Base-by-base conservation (phyloP, 1,284 basidiomycete genomes). In the Somion occarium region DNA sequence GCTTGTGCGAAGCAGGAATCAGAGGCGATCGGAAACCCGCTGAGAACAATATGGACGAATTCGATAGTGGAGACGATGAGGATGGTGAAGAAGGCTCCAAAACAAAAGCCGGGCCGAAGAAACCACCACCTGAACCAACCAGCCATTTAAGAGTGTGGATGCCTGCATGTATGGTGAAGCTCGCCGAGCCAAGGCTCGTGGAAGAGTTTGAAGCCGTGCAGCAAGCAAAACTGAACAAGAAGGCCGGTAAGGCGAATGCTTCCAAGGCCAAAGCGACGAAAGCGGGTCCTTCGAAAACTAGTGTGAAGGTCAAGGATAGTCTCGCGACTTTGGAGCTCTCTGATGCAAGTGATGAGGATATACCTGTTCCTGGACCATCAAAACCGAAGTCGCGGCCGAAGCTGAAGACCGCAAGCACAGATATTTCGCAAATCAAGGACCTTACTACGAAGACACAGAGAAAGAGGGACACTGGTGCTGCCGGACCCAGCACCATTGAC, bases 81-180 rank as follows among this genome's bases (percentile, higher is more conserved):
- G 65, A 61, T 11, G 69, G 66, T 3, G 70, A 62, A 7, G 60
- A 56, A 38, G 61, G 58, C 27, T 59, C 52, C 26, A 15, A 34
- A 7, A 15, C 7, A 7, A 34, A 34, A 15, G 54, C 50, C 19
- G 61, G 57, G 41, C 72, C 67, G 59, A 63, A 58, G 56, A 68
- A 62, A 13, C n/a, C 24, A 7, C 18, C 18, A 12, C 68, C 75
- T 2, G 73, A 76, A 56, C 75, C 87, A 3, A 53, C 70, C 24
- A 71, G 70, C 49, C 73, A 76, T 56, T 59, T 88, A 56, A 72
- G 86, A 24, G 60, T 92, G 27, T 89, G 87, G 87, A 74, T 90
- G 71, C 86, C 89, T 0, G 87, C 85, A 13, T 82, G 78, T 53
- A 85, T 93, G 73, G 76, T 93, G 5, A 69, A 72, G 15, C 66